phyloP scores from a whole-genome alignment of 306 rosid species.

The Vicia villosa region DNA sequence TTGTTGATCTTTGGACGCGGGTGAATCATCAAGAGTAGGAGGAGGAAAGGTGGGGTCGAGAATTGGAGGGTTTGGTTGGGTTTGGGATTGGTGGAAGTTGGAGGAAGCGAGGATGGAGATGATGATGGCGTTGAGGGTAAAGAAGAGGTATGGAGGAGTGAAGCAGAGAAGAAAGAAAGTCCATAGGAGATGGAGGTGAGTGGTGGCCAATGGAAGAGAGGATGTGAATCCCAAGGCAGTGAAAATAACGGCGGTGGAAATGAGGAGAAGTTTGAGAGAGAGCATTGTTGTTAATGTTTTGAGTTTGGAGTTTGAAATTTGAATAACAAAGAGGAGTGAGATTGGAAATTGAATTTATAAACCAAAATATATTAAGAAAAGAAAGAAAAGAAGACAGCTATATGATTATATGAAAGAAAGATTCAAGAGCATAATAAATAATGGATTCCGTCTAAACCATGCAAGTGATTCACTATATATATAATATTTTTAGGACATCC shows the following conservation, averaged over 20 bases:
- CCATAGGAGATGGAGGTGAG: slow-evolving; percentile 48
- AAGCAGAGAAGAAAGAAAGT: slow-evolving; percentile 51
- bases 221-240: slow-evolving; percentile 48
- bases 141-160: slow-evolving; percentile 70
- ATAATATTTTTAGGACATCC: neutral
- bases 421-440: neutral
- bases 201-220: slow-evolving; percentile 45
- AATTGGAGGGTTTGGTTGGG: neutral
- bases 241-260: slow-evolving; percentile 50
- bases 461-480: neutral
- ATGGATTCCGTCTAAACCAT: slow-evolving; percentile 14
- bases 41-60: neutral
- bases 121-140: slow-evolving; percentile 77
- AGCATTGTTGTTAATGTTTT: slow-evolving; percentile 32
- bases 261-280: slow-evolving; percentile 43
- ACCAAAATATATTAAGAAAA: too few species aligned
- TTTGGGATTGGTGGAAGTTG: slow-evolving; percentile 39
- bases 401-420: neutral
- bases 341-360: neutral
- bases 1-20: slow-evolving; percentile 2
- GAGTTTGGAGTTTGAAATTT: neutral
- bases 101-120: slow-evolving; percentile 67
- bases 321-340: neutral
- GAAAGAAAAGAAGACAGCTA: too few species aligned
- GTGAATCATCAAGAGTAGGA: neutral